Conservation (phyloP, 1,284 basidiomycete genomes). For the Volvariella surrecta region DNA sequence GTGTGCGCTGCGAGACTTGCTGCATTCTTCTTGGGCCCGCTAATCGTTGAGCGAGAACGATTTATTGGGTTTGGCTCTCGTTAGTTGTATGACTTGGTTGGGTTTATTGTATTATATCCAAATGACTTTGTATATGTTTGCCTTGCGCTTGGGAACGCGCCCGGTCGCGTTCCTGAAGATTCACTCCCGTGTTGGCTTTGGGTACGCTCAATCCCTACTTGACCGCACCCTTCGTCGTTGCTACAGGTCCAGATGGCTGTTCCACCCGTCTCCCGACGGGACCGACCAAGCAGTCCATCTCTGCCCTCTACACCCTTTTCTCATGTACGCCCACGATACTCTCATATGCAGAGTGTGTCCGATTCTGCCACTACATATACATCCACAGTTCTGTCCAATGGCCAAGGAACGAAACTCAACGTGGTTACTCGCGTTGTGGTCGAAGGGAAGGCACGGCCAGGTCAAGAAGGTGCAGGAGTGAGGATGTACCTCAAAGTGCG, state of each 20-base stretch:
- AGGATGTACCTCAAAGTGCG: constrained; percentile 70
- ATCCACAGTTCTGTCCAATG: constrained; percentile 28
- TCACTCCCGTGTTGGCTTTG: background rate
- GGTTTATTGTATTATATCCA: too few relatives aligned
- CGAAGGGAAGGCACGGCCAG: constrained; percentile 62
- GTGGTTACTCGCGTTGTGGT: constrained; percentile 66
- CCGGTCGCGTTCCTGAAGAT: background rate
- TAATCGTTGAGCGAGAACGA: constrained; percentile 12
- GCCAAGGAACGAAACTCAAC: constrained; percentile 44
- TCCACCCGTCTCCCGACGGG: constrained; percentile 18
- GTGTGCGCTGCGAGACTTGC: constrained; percentile 45
- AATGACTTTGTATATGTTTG: background rate
- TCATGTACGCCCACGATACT: constrained; percentile 12
- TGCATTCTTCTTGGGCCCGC: constrained; percentile 36
- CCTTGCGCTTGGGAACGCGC: background rate
- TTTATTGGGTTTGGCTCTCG: background rate
- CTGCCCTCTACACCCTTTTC: constrained; percentile 18
- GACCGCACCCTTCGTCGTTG: background rate
- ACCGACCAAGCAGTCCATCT: constrained; percentile 17
- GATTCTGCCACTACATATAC: constrained; percentile 20
- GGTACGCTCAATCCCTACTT: too few relatives aligned
- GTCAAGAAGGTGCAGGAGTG: constrained; percentile 53
- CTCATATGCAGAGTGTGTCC: constrained; percentile 8
- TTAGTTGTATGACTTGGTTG: too few relatives aligned
- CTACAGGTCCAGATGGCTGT: constrained; percentile 20